phyloP scores from a whole-genome alignment of 176 grass and related monocot genomes.

The Phoenix roebelenii region DNA sequence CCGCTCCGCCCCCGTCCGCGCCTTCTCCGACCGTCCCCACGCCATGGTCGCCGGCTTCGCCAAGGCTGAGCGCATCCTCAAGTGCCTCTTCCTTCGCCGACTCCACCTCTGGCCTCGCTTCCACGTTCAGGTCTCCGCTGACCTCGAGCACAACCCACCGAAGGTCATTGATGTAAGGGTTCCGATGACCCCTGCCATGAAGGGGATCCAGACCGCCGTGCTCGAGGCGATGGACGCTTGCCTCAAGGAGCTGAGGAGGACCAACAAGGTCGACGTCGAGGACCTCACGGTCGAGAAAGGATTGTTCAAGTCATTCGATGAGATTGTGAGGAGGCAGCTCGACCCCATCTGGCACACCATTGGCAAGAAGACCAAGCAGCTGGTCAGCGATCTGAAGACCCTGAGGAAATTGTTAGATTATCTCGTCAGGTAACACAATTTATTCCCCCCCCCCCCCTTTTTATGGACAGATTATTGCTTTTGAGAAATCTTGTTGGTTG shows the following conservation, averaged over 20 bases:
- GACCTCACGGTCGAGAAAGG: slow-evolving; percentile 90
- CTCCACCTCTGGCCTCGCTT: slow-evolving; percentile 95
- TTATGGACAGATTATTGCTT: too few relatives aligned
- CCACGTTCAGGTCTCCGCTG: slow-evolving; percentile 62
- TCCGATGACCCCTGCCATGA: slow-evolving; percentile 66
- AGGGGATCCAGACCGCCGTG: slow-evolving; percentile 63
- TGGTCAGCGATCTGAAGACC: slow-evolving; percentile 90
- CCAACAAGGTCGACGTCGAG: slow-evolving; percentile 92
- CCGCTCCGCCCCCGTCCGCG: slow-evolving; percentile 50
- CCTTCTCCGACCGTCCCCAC: slow-evolving; percentile 78
- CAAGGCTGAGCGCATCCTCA: slow-evolving; percentile 84
- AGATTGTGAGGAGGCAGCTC: slow-evolving; percentile 80
- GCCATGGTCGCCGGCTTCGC: slow-evolving; percentile 84
- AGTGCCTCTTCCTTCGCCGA: slow-evolving; percentile 71
- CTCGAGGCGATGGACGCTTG: slow-evolving; percentile 82
- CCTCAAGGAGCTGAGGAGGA: slow-evolving; percentile 79
- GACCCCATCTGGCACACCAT: slow-evolving; percentile 96
- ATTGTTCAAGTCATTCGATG: slow-evolving; percentile 93
- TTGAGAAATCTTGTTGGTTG: too few relatives aligned
- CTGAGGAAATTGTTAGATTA: slow-evolving; percentile 92
- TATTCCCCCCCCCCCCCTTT: background rate
- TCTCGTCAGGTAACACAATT: slow-evolving; percentile 51
- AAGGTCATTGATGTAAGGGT: slow-evolving; percentile 82
- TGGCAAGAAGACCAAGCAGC: slow-evolving; percentile 99
- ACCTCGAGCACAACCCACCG: slow-evolving; percentile 67